Evolutionary conservation across 2,329 filamentous ascomycete species (phyloP).

Genomic region (Dothistroma pini): DNA sequence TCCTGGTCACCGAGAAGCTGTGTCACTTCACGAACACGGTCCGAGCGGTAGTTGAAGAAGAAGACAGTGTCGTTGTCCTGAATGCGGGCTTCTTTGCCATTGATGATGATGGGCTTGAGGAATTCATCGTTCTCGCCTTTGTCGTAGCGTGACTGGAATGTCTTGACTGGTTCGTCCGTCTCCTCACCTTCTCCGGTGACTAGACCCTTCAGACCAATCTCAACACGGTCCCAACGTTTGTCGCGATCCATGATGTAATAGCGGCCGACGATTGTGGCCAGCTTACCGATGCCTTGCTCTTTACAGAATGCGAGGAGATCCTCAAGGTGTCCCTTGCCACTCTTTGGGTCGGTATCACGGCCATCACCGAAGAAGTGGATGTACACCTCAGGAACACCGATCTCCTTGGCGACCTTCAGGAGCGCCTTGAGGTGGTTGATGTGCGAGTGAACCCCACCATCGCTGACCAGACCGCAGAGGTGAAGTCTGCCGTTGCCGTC

Average conservation of each 20-base stretch:
- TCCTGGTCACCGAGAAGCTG: conserved; percentile 91
- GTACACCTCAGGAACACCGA: conserved; percentile 83
- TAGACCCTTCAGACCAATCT: conserved; percentile 83
- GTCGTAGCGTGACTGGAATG: conserved; percentile 82
- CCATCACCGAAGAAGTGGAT: conserved; percentile 99
- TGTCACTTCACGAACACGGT: conserved; percentile 93
- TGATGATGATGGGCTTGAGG: conserved; percentile 93
- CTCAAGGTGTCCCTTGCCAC: conserved; percentile 80
- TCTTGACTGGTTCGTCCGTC: conserved; percentile 77
- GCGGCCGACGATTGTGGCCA: conserved; percentile 88
- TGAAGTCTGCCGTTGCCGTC: conserved; percentile 89
- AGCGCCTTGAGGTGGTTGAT: conserved; percentile 88
- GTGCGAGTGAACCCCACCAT: conserved; percentile 94
- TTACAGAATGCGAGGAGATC: conserved; percentile 75
- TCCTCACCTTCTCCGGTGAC: conserved; percentile 83
- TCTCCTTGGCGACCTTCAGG: conserved; percentile 83
- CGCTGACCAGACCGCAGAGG: conserved; percentile 84
- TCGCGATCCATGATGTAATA: conserved; percentile 99
- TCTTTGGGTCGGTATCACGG: conserved; percentile 97
- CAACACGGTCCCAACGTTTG: conserved; percentile 96
- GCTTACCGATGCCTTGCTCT: conserved; percentile 80
- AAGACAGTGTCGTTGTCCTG: conserved; percentile 92
- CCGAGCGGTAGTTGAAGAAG: conserved; percentile 99
- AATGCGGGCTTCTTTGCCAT: conserved; percentile 79
- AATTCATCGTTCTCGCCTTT: conserved; percentile 94